phyloP scores from a whole-genome alignment of 2,329 filamentous ascomycete species.

The Aspergillus thermomutatus region DNA sequence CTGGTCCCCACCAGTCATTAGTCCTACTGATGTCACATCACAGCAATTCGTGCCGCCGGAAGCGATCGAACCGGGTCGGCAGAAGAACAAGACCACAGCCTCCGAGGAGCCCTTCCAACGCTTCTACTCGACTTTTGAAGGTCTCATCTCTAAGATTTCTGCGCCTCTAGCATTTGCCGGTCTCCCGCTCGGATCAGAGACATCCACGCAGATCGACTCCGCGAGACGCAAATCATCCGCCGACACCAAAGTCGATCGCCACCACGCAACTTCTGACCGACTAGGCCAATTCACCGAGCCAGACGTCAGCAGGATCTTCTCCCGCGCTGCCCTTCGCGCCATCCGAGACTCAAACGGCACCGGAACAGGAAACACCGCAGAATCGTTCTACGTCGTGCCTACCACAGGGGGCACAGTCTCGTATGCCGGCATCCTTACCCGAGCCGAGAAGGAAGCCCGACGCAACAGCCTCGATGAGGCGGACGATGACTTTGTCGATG shows the following conservation, averaged over 20 bases:
- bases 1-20: conserved; percentile 33
- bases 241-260: conserved; percentile 35
- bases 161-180: conserved; percentile 91
- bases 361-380: conserved; percentile 54
- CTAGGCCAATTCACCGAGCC: conserved; percentile 54
- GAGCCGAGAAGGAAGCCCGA: conserved; percentile 44
- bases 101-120: conserved; percentile 77
- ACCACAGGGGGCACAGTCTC: conserved; percentile 87
- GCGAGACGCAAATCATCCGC: conserved; percentile 31
- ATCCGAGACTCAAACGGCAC: conserved; percentile 64
- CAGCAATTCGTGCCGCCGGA: conserved; percentile 31
- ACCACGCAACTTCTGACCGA: conserved; percentile 39
- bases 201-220: conserved; percentile 24
- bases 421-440: conserved; percentile 80
- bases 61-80: conserved; percentile 22
- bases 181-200: conserved; percentile 66
- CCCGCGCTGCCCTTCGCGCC: conserved; percentile 76
- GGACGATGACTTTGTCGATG: conserved; percentile 88
- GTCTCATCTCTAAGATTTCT: conserved; percentile 81
- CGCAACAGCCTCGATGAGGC: conserved; percentile 57
- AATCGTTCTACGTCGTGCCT: conserved; percentile 92
- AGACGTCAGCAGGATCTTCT: conserved; percentile 80
- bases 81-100: conserved; percentile 17
- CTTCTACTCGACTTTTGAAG: conserved; percentile 91
- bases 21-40: conserved; percentile 32